Evolutionary conservation across 768 basidiomycete species (phyloP), one percentile per base, ranked within the genome.

Genomic region (Boletus rubescentipes): DNA sequence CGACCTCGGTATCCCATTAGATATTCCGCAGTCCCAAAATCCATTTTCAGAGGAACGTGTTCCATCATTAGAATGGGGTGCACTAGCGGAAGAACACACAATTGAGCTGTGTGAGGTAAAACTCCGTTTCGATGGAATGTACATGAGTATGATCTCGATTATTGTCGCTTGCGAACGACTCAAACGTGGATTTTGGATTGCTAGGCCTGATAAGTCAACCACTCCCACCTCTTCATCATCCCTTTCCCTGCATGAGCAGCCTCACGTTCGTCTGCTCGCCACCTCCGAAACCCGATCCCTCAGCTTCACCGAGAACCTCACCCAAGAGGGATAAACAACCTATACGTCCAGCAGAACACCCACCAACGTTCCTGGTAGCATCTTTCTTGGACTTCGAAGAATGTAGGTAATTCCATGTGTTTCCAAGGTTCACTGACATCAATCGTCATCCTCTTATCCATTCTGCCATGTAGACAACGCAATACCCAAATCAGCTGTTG

Each of bases 101-200:
- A 80, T 90, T 55, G 80, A 86, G 34, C 57, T 89, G n/a, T 82
- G 75, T 49, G 83, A 87, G 68, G 75, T 87, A 10, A 75, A 75
- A 29, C 62, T 88, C 15, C 68, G 72, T 32, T 80, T 79, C 48
- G 79, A 83, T 51, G 75, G 77, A 32, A 32, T 55, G 32, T 50
- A 57, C 7, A 74, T 80, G 54, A 70, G 83, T 85, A 71, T 55
- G 78, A 31, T 39, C 14, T 46, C 37, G 29, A 20, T 51, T 18
- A 20, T 18, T 44, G 23, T 50, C 21, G 40, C 16, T 38, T 50
- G 32, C 23, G 7, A 41, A 30, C 36, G 43, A 50, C 45, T 54
- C 39, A 64, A 37, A 9, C 45, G 35, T 38, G 23, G 18, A 44
- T 32, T 46, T 42, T 26, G 46, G 43, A 32, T 46, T 38, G 49